Evolutionary conservation across 2,329 filamentous ascomycete species (phyloP), one percentile per base, ranked within the genome.

Genomic region (Cercospora sp.): DNA sequence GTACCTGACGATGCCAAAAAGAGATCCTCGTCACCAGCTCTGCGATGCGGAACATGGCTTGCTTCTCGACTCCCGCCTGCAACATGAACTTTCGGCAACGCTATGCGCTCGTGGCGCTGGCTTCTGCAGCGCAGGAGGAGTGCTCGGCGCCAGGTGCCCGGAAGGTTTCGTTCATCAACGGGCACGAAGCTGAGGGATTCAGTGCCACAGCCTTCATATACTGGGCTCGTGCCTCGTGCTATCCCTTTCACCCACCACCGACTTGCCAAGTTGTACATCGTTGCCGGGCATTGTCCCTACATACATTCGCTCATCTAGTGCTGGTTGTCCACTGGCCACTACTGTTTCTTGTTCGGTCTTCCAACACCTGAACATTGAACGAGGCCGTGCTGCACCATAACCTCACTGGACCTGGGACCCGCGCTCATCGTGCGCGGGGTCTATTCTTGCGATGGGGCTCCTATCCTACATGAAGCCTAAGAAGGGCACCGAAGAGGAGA

Each of bases 381-480:
- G 6, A 48, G 48, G 48, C 48, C 12, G 48, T 53, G 5, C 18
- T 28, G 53, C 30, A 30, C 48, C 26, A 28, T 18, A 51, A 36
- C 36, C n/a, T 26, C 23, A 28, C 23, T 20, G 42, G 23, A 62
- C 63, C n/a, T 31, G 57, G 55, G 36, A 42, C 51, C 30, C 23
- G 33, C 62, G 36, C 62, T 48, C 28, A 58, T 7, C 23, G 55
- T 58, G 55, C 48, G 48, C 20, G 48, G 48, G 48, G 48, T 28
- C 23, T 16, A 12, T 13, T 40, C 59, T 45, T 51, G 48, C 45
- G 48, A 74, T 74, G 73, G 73, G 73, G 63, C 65, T 74, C 13
- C 65, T 73, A n/a, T 73, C 71, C 4, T 74, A 74, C 45, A 59
- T 74, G 28, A 71, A 71, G 67, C 71, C 71, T 60, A 70, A 68